phyloP scores from a whole-genome alignment of 169 alveolate genomes.

The Amoebophrya sp. region DNA sequence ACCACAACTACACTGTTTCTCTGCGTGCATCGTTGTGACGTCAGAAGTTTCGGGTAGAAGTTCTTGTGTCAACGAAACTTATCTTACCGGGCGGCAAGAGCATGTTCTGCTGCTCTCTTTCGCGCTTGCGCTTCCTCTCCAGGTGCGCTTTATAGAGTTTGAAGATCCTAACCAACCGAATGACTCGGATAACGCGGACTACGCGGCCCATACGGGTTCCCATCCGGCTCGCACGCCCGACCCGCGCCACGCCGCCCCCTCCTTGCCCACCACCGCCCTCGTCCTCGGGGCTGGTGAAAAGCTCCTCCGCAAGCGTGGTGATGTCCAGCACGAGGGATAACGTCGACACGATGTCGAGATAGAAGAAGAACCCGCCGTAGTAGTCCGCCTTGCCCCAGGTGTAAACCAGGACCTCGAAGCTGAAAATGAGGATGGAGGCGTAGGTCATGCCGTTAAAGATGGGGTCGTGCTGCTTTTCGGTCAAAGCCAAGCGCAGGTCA shows the following conservation, averaged over 20 bases:
- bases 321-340: neutral
- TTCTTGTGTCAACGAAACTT: too few relatives aligned
- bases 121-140: neutral
- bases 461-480: slow-evolving; percentile 32
- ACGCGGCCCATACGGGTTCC: slow-evolving; percentile 43
- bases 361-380: neutral
- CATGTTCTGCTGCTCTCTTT: neutral
- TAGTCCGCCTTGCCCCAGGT: slow-evolving; percentile 17
- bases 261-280: slow-evolving; percentile 11
- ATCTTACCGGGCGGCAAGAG: neutral
- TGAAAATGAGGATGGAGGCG: slow-evolving; percentile 32
- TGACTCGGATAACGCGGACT: slow-evolving; percentile 38
- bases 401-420: slow-evolving; percentile 38
- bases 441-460: slow-evolving; percentile 33
- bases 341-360: neutral
- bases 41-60: too few relatives aligned
- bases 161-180: slow-evolving; percentile 34
- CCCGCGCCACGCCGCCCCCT: slow-evolving; percentile 43
- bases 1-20: too few relatives aligned
- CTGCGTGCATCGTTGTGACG: too few relatives aligned
- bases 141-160: neutral
- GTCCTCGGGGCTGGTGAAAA: neutral
- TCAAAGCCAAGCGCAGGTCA: slow-evolving; percentile 38
- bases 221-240: slow-evolving; percentile 37
- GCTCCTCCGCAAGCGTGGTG: neutral